Evolutionary conservation across 1,139 yeast species (phyloP), one percentile per base, ranked within the genome.

Genomic region (Magnusiomyces paraingens): DNA sequence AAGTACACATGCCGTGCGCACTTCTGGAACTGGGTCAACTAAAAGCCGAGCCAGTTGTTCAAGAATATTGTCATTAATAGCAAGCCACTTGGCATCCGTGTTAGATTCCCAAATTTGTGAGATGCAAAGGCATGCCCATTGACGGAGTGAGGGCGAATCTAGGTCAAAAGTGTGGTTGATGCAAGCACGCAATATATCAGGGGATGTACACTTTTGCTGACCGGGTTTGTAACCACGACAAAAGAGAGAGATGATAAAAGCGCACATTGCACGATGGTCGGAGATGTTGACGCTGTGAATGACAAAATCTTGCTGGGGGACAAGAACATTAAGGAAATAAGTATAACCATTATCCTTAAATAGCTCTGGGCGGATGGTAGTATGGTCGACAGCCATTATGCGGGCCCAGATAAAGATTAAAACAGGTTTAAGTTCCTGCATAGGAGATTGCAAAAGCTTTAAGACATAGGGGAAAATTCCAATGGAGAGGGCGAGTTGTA

Each of bases 331-430:
- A 54, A 89, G 82, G 66, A 93, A 93, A 68, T 93, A 94, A 62
- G 84, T 83, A 69, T 83, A 93, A 0, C 97, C 97, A 64, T 85
- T 86, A 64, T 93, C 98, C 63, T 91, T 90, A 61, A 94, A 80
- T 46, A 93, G 76, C 65, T 93, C 99, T 60, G 86, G 90, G 66
- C 94, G 99, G 1, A 96, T 90, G 62, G 87, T 86, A 59, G 82
- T 80, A 65, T 86, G 85, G 68, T 93, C 98, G 21, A 93, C 95
- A 2, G 98, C 94, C 95, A 93, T 88, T 26, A 93, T 89, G 61
- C 99, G 76, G 0, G 98, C 96, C 99, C 99, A 93, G 55, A 93
- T 93, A 63, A 91, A 94, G 1, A 94, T 93, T 56, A 93, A 72
- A 2, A 93, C 96, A 0, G 99, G 98, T 64, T 90, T 90, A 57